Base-by-base conservation (phyloP, 495 filamentous ascomycete species). In the Umbilicaria muhlenbergii region DNA sequence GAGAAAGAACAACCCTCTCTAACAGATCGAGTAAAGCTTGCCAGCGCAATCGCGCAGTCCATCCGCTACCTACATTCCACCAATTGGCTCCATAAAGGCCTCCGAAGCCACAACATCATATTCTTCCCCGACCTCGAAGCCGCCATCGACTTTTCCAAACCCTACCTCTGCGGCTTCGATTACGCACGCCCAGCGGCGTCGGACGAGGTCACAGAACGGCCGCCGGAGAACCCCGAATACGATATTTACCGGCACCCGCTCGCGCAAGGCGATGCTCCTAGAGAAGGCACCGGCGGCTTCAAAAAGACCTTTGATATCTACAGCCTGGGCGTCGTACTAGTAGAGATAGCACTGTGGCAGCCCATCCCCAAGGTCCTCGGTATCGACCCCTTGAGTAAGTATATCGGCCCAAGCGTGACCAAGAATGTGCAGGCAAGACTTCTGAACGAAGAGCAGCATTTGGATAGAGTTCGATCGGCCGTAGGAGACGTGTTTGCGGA, bases 51-150 rank as follows among this genome's bases (percentile, higher is more conserved):
- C 16, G 38, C 37, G 21, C 37, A 36, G 2, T 45, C 33, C 16
- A 18, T 52, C 5, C 28, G 46, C 10, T 54, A 54, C 34, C 56
- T 78, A 1, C 73, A 78, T 39, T 60, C 68, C 0, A 66, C 74
- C 2, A 68, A 71, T 39, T 78, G 70, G 72, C 52, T 76, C 19
- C 74, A 76, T 58, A 78, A 77, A 51, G 68, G 69, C 3, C 51
- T 78, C 1, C 64, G 69, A 19, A 66, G 62, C 38, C 57, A 68
- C 32, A 73, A 71, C 43, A 60, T 77, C 34, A 41, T 76, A 12
- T 74, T 77, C 53, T 61, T 75, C 47, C 51, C 59, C 18, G 51
- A 59, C 45, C 48, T 53, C 10, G 45, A 49, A 0, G 35, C 38
- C 11, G 37, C 38, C 4, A 13, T 34, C 8, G 49, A 55, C 15